Evolutionary conservation across 73 alveolate genomes (phyloP).

Genomic region (Paramecium sonneborni): DNA sequence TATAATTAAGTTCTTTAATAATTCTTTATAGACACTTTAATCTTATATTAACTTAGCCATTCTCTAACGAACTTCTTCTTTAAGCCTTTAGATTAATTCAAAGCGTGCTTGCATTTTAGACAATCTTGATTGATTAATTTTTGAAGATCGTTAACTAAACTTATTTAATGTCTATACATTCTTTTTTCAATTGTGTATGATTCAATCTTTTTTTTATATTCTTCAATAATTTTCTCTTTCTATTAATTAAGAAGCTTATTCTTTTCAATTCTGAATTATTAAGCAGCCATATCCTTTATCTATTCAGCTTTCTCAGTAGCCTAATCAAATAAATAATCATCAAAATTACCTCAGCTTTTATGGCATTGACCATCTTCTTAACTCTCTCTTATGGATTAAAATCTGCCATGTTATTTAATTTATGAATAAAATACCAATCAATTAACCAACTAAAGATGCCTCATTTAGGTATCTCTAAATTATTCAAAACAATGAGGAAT

Average conservation of each 20-base stretch:
- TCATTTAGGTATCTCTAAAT: neutral
- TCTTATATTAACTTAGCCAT: conserved; percentile 62
- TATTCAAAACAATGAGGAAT: neutral
- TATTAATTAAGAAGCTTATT: conserved; percentile 57
- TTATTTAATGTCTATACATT: conserved; percentile 38
- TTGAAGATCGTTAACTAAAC: conserved; percentile 74
- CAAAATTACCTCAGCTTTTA: conserved; percentile 50
- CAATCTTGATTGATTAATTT: conserved; percentile 73
- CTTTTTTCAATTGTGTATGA: conserved; percentile 54
- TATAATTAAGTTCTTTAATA: conserved; percentile 80
- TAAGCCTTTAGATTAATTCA: conserved; percentile 73
- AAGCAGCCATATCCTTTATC: conserved; percentile 63
- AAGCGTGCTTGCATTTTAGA: conserved; percentile 80
- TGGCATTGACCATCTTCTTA: conserved; percentile 66
- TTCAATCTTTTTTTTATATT: conserved; percentile 59
- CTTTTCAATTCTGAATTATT: conserved; percentile 62
- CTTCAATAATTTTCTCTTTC: conserved; percentile 67
- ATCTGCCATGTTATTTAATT: conserved; percentile 58
- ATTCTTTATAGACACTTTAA: conserved; percentile 75
- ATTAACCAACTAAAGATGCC: neutral
- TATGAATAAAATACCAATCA: conserved; percentile 29
- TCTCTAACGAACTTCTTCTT: conserved; percentile 66
- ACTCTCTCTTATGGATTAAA: conserved; percentile 69
- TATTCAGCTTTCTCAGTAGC: conserved; percentile 67
- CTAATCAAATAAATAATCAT: neutral